Evolutionary conservation across 2,329 filamentous ascomycete species (phyloP), one percentile per base, ranked within the genome.

Genomic region (Diaporthe humulicola): DNA sequence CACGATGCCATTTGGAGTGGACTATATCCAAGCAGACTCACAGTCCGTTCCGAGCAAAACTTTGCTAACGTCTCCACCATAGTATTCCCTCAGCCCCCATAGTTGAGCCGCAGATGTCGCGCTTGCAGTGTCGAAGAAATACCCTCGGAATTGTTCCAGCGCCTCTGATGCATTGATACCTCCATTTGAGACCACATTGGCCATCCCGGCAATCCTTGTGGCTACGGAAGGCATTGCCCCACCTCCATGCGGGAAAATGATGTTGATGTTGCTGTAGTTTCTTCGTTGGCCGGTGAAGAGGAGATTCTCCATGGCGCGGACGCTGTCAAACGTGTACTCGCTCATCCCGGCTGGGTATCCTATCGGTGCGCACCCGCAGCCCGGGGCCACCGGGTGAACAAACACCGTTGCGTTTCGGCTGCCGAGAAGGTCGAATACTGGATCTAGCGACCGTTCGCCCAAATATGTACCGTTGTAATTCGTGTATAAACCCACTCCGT

Each of bases 261-360:
- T 45, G 38, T 64, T 64, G 25, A 48, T 64, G 40, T 48, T 33
- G 4, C 60, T n/a, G 40, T 64, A 64, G 28, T 5, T 33, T 40
- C 40, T 30, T 8, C 60, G 40, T 19, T 45, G 40, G 5, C 60
- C 60, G 9, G 60, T 64, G 60, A 48, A 48, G 17, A 64, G 40
- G 0, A 64, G 40, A 15, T 64, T 48, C 12, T 64, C 60, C 60
- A 64, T 64, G 25, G 60, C 60, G 40, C 60, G 60, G 4, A 64
- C 60, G 25, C 22, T 45, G 9, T 64, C 60, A 17, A 64, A 64
- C 3, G 60, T 30, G 22, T 48, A 64, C 28, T 64, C 60, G 3
- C 15, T 64, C 60, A 64, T 64, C 10, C 60, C 60, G 5, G 36
- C 25, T n/a, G 60, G 60, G 2, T 64, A 64, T 14, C 60, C 60